Conservation (phyloP, 768 basidiomycete genomes). For the Boletus rubescentipes region DNA sequence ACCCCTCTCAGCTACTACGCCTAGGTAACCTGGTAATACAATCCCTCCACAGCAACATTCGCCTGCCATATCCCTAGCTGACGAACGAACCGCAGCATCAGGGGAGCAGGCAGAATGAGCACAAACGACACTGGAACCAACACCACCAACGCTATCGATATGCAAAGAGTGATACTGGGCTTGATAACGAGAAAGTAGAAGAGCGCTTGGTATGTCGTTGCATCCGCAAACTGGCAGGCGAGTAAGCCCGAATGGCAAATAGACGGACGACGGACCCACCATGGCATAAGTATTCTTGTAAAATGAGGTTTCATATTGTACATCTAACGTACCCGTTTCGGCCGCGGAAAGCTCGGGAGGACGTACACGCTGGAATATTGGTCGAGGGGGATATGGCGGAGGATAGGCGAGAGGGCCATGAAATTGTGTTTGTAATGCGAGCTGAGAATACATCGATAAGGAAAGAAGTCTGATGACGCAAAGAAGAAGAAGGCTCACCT, state of each 20-base stretch:
- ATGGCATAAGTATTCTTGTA: conserved; percentile 81
- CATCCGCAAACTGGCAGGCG: conserved; percentile 64
- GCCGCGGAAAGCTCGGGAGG: conserved; percentile 47
- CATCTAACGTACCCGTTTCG: conserved; percentile 42
- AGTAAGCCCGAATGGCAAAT: conserved; percentile 7
- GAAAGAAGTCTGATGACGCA: background rate
- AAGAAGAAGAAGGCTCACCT: conserved; percentile 41
- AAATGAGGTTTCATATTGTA: conserved; percentile 66
- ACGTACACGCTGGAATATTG: conserved; percentile 70
- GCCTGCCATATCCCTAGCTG: conserved; percentile 81
- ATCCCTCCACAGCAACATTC: conserved; percentile 75
- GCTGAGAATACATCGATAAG: conserved; percentile 36
- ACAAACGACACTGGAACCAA: conserved; percentile 57
- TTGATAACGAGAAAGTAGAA: conserved; percentile 91
- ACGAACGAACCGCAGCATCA: conserved; percentile 62
- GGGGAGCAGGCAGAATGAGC: conserved; percentile 66
- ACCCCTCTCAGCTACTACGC: too few relatives aligned
- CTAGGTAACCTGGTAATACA: conserved; percentile 40
- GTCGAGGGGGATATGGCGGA: conserved; percentile 62
- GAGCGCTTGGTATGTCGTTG: conserved; percentile 79
- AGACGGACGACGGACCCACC: conserved; percentile 42
- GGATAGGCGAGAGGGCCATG: conserved; percentile 67
- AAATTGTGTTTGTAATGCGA: conserved; percentile 66
- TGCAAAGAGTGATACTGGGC: conserved; percentile 70
- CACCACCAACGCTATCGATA: conserved; percentile 54